Percentiles rank a stretch among this genome's conserved stretches.
phyloP scores from a whole-genome alignment of 805 yeast genomes.

The Candida fluviatilis region DNA sequence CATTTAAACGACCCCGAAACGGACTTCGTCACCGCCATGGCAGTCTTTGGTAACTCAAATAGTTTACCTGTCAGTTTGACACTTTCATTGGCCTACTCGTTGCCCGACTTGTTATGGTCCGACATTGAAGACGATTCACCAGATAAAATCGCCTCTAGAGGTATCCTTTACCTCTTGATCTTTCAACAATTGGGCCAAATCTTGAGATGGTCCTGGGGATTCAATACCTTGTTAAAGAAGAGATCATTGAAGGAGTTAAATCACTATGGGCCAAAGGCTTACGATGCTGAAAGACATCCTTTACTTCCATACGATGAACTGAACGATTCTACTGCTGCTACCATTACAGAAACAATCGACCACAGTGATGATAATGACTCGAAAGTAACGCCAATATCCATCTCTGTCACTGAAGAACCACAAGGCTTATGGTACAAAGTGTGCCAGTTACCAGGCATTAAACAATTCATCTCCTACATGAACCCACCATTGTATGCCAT shows the following conservation, averaged over 20 bases:
- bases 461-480: conserved; percentile 44
- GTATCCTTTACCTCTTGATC: conserved; percentile 66
- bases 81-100: conserved; percentile 68
- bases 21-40: conserved; percentile 94
- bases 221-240: conserved; percentile 60
- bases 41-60: conserved; percentile 94
- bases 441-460: conserved; percentile 7
- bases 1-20: conserved; percentile 68
- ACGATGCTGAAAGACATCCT: background rate
- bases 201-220: conserved; percentile 86
- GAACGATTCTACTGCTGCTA: background rate
- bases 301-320: background rate
- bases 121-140: conserved; percentile 61
- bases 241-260: conserved; percentile 37
- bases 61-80: conserved; percentile 91
- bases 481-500: conserved; percentile 84
- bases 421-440: conserved; percentile 5
- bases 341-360: background rate
- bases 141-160: conserved; percentile 73
- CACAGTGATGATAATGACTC: background rate
- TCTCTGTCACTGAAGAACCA: conserved; percentile 1
- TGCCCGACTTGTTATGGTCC: conserved; percentile 76
- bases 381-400: background rate
- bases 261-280: conserved; percentile 11
- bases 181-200: conserved; percentile 84